Percentiles rank a stretch among this genome's conserved stretches.
Conservation (phyloP, 257 asterid species). For the Solanum lignicaule region DNA sequence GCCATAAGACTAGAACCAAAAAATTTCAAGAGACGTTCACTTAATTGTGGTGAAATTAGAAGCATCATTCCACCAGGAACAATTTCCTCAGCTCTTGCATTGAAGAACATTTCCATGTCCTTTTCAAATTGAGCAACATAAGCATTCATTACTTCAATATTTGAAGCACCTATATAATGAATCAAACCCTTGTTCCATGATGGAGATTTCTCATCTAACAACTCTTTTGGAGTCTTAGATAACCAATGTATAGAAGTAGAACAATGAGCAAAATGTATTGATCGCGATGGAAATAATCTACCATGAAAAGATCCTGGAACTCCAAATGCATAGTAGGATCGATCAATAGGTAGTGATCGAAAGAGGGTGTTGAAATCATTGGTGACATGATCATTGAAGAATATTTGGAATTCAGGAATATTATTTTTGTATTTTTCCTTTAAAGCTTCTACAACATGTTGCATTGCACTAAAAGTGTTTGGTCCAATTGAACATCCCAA, state of each 20-base stretch:
- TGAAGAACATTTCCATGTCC: conserved; percentile 17
- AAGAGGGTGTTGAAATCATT: not conserved
- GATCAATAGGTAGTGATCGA: too few species aligned
- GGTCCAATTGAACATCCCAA: conserved; percentile 27
- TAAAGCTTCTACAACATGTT: conserved; percentile 8
- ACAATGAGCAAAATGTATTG: too few species aligned
- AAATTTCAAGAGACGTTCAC: not conserved
- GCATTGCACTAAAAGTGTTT: conserved; percentile 11
- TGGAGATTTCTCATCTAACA: not conserved
- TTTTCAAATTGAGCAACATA: conserved; percentile 17
- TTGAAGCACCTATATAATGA: conserved; percentile 4
- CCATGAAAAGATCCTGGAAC: too few species aligned
- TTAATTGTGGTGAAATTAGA: not conserved
- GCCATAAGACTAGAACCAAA: conserved; percentile 18
- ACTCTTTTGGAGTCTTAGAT: conserved; percentile 13
- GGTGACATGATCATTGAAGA: conserved; percentile 5
- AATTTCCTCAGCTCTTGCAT: conserved; percentile 25
- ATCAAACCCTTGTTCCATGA: conserved; percentile 17
- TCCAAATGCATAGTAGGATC: too few species aligned
- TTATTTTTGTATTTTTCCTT: not conserved
- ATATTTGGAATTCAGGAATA: conserved; percentile 15
- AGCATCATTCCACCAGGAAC: conserved; percentile 23
- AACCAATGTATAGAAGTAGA: conserved; percentile 26
- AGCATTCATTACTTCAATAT: not conserved
- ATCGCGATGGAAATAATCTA: too few species aligned